Conservation (phyloP, 106 monocot genomes). For the Dactylorhiza incarnata region DNA sequence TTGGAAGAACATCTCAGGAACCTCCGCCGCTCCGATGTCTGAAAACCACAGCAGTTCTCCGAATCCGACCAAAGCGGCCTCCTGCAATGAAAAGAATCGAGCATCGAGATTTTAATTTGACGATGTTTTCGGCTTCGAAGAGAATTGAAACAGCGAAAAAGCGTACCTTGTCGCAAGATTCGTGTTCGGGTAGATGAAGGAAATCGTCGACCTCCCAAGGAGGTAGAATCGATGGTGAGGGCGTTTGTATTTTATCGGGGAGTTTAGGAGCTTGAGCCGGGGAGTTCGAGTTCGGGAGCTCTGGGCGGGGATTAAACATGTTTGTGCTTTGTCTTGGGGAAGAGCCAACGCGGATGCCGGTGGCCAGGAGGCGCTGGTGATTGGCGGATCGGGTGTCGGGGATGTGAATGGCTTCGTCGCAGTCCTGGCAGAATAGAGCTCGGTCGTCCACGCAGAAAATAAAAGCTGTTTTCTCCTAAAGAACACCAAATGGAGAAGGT, state of each 20-base stretch:
- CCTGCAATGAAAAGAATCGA: conserved; percentile 24
- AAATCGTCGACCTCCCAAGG: conserved; percentile 81
- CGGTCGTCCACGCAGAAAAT: conserved; percentile 96
- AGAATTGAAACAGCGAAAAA: not conserved
- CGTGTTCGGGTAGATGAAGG: conserved; percentile 82
- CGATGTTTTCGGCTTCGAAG: not conserved
- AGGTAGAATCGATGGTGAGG: conserved; percentile 13
- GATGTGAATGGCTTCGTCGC: conserved; percentile 75
- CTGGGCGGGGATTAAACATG: conserved; percentile 5
- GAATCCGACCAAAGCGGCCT: conserved; percentile 28
- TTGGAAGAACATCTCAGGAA: conserved; percentile 50
- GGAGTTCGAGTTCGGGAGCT: conserved; percentile 25
- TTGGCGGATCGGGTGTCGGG: conserved; percentile 57
- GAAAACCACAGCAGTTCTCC: conserved; percentile 76
- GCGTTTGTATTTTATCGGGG: conserved; percentile 8
- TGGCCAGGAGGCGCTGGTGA: conserved; percentile 81
- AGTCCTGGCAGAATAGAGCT: conserved; percentile 78
- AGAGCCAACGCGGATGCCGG: conserved; percentile 66
- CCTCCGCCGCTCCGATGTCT: conserved; percentile 52
- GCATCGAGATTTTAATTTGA: not conserved
- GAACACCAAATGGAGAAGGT: conserved; percentile 7
- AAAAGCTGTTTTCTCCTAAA: conserved; percentile 73
- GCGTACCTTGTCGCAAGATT: conserved; percentile 61
- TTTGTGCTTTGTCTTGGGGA: conserved; percentile 23
- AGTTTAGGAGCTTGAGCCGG: conserved; percentile 11